These are phyloP conservation scores for Corymbia calophylla DNA, from an alignment of 441 rosid genomes.

Conservation along the genomic window DNA sequence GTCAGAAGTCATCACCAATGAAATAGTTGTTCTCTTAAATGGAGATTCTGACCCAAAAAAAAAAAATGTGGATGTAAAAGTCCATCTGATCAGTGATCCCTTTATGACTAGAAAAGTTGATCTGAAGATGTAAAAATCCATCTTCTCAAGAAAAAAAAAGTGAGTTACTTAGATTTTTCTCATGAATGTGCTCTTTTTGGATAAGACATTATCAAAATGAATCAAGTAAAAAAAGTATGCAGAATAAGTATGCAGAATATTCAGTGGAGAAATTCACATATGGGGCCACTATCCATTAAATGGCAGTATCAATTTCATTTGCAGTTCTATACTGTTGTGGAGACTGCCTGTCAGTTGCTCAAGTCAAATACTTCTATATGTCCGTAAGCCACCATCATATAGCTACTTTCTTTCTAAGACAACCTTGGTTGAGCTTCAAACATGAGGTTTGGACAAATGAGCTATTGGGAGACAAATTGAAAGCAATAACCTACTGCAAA, in stretches of 20 bases:
- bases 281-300: neutral
- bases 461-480: neutral
- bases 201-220: neutral
- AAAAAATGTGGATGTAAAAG: neutral
- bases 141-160: neutral
- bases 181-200: neutral
- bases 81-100: neutral
- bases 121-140: neutral
- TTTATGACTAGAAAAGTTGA: neutral
- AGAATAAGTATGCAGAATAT: neutral
- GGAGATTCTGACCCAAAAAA: too few species aligned
- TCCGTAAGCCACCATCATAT: too few species aligned
- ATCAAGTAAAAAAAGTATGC: neutral
- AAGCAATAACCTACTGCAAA: neutral
- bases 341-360: neutral
- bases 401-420: too few species aligned
- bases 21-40: neutral
- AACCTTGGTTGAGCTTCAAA: neutral
- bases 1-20: neutral
- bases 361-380: neutral
- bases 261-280: neutral
- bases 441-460: neutral
- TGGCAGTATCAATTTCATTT: neutral
- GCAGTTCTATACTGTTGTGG: neutral
- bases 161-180: too few species aligned